These are phyloP conservation scores for Russula sp. DNA, from an alignment of 768 basidiomycete genomes.

Conservation along the genomic window DNA sequence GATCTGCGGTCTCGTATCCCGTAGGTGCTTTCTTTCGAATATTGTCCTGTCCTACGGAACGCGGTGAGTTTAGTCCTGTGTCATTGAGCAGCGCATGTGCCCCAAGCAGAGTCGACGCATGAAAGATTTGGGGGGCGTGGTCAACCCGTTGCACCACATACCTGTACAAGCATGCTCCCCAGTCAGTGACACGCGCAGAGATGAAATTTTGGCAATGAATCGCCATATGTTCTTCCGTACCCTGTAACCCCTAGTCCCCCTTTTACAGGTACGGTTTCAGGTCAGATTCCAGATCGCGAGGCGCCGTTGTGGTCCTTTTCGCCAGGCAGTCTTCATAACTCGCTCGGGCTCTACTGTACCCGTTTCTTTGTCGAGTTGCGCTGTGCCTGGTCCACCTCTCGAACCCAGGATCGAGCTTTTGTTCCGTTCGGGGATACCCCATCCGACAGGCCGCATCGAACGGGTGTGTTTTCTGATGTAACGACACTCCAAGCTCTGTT, in stretches of 20 bases:
- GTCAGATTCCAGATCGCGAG: slow-evolving; percentile 38
- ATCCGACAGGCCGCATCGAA: slow-evolving; percentile 60
- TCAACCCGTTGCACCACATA: slow-evolving; percentile 34
- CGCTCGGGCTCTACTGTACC: slow-evolving; percentile 28
- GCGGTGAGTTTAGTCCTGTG: slow-evolving; percentile 31
- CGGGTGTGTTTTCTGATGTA: neutral
- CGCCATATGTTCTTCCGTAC: neutral
- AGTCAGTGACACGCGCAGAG: slow-evolving; percentile 29
- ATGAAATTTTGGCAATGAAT: slow-evolving; percentile 33
- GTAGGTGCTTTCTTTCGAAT: slow-evolving; percentile 41
- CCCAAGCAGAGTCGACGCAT: neutral
- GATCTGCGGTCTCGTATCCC: neutral
- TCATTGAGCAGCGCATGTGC: neutral
- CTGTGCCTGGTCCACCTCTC: slow-evolving; percentile 23
- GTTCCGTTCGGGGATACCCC: slow-evolving; percentile 63
- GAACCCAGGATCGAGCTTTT: slow-evolving; percentile 42
- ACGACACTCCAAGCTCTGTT: neutral
- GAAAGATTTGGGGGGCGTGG: slow-evolving; percentile 34
- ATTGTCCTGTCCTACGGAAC: slow-evolving; percentile 37
- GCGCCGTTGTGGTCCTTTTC: slow-evolving; percentile 39
- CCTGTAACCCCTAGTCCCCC: neutral
- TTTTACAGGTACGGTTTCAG: slow-evolving; percentile 38
- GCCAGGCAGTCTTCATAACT: slow-evolving; percentile 39
- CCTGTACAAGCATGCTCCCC: slow-evolving; percentile 36
- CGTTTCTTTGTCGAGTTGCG: neutral